Conservation (phyloP, 2,329 filamentous ascomycete genomes). For the Endoconidiophora polonica region DNA sequence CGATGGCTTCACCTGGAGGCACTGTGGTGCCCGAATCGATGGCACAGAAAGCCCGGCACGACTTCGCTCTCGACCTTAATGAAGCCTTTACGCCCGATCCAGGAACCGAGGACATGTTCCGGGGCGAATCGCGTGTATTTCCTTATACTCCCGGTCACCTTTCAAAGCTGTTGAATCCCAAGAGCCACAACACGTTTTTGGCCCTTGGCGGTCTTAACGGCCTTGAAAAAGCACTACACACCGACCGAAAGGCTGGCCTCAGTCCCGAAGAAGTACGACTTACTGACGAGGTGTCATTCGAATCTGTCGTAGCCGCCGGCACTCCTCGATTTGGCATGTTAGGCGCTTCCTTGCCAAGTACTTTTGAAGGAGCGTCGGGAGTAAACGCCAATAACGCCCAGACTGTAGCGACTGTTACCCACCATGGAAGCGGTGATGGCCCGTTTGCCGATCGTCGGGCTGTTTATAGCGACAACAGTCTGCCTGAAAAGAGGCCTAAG, state of each 20-base stretch:
- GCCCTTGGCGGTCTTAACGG: constrained; percentile 58
- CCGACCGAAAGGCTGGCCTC: constrained; percentile 46
- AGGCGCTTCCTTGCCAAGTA: neutral
- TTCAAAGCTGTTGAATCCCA: constrained; percentile 64
- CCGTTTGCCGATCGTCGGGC: constrained; percentile 36
- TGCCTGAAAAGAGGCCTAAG: constrained; percentile 44
- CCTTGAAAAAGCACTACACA: constrained; percentile 55
- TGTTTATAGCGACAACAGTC: constrained; percentile 40
- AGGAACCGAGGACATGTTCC: constrained; percentile 55
- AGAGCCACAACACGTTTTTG: constrained; percentile 57
- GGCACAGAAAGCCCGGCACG: neutral
- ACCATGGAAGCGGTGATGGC: neutral
- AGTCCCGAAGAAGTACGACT: constrained; percentile 51
- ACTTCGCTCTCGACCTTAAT: constrained; percentile 15
- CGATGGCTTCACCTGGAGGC: constrained; percentile 2
- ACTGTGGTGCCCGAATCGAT: neutral
- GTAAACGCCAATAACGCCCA: neutral
- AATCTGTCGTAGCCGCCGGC: constrained; percentile 30
- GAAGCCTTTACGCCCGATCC: constrained; percentile 36
- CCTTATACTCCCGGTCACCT: constrained; percentile 58
- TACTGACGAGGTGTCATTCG: constrained; percentile 49
- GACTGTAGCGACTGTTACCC: neutral
- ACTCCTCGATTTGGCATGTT: constrained; percentile 6
- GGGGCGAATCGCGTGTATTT: constrained; percentile 44
- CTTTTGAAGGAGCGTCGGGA: neutral